Percentiles rank a stretch among this genome's conserved stretches.
These are phyloP conservation scores for Daucus carota DNA, from an alignment of 129 eudicot genomes.

Conservation along the genomic window DH1_v3.0 NC_030383.2:52490501-52491000, in stretches of 20 bases:
- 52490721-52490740: background rate
- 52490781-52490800: background rate
- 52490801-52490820: background rate
- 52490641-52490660: background rate
- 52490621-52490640: background rate
- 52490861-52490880: background rate
- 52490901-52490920: constrained; percentile 61
- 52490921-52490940: constrained; percentile 84
- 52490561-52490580: background rate
- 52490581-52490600: no score
- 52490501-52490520: constrained; percentile 40
- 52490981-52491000: constrained; percentile 50
- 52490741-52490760: background rate
- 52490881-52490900: constrained; percentile 15
- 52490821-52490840: background rate
- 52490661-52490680: background rate
- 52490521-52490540: background rate
- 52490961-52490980: constrained; percentile 63
- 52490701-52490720: background rate
- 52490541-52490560: background rate
- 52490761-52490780: background rate
- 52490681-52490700: background rate
- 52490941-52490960: constrained; percentile 77
- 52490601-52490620: background rate
- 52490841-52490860: background rate